Evolutionary conservation across 2,329 filamentous ascomycete genomes (phyloP).

Genomic region (Xylaria sp.): DNA sequence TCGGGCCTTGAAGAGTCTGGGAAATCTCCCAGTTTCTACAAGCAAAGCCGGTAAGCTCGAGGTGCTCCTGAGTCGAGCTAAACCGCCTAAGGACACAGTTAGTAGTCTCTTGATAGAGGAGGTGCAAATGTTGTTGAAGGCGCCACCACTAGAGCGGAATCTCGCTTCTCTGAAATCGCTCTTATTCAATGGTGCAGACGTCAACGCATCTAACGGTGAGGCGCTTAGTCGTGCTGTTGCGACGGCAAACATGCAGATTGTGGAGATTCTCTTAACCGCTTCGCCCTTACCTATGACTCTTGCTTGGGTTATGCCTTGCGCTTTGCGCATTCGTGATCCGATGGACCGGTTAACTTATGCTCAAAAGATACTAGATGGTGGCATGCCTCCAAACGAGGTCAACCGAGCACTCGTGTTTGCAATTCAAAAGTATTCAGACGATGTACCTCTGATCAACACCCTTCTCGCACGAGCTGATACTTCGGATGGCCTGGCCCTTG

Average conservation of each 20-base stretch:
- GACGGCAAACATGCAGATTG: constrained; percentile 50
- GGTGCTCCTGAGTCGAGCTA: constrained; percentile 51
- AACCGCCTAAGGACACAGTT: constrained; percentile 51
- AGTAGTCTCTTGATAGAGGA: constrained; percentile 56
- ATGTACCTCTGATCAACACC: constrained; percentile 53
- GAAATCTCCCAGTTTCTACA: constrained; percentile 50
- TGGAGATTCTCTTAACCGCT: constrained; percentile 54
- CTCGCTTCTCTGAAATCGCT: constrained; percentile 54
- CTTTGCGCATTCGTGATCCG: constrained; percentile 55
- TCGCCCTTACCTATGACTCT: constrained; percentile 51
- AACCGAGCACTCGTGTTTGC: constrained; percentile 59
- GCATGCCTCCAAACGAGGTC: constrained; percentile 53
- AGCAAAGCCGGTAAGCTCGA: constrained; percentile 57
- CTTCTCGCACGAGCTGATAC: constrained; percentile 55
- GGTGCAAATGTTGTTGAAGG: constrained; percentile 52
- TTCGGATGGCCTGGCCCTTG: constrained; percentile 56
- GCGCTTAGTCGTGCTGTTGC: constrained; percentile 58
- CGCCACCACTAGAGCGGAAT: constrained; percentile 45
- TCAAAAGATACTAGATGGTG: constrained; percentile 55
- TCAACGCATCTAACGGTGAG: constrained; percentile 59
- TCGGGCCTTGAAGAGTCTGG: constrained; percentile 50
- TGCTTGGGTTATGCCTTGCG: constrained; percentile 56
- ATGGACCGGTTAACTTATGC: constrained; percentile 59
- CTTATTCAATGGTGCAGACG: constrained; percentile 57
- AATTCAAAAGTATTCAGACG: constrained; percentile 53